A percentile compares a stretch with the other conserved stretches of the same genome.
Conservation (phyloP, 805 yeast species). For the Metschnikowia shivogae region DNA sequence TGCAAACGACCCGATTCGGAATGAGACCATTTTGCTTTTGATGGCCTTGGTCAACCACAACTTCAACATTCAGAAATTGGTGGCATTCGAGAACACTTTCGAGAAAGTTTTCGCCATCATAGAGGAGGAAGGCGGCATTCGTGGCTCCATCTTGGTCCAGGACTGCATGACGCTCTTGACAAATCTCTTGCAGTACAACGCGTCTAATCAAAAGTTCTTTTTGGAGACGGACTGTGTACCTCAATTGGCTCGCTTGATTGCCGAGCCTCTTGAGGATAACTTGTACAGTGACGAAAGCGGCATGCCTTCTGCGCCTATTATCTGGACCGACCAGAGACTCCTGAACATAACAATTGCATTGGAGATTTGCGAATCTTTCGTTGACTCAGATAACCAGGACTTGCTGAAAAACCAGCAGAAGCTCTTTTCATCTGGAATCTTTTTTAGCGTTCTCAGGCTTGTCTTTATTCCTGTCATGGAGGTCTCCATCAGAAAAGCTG, state of each 20-base stretch:
- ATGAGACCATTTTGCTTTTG: slow-evolving; percentile 79
- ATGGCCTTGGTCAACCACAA: slow-evolving; percentile 79
- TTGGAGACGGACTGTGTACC: slow-evolving; percentile 79
- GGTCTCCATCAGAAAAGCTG: slow-evolving; percentile 58
- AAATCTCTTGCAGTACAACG: slow-evolving; percentile 72
- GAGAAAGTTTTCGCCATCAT: slow-evolving; percentile 77
- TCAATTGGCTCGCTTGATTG: slow-evolving; percentile 56
- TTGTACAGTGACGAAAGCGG: slow-evolving; percentile 26
- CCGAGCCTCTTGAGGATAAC: slow-evolving; percentile 49
- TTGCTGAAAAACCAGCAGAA: slow-evolving; percentile 58
- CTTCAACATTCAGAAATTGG: slow-evolving; percentile 82
- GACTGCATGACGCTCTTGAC: slow-evolving; percentile 78
- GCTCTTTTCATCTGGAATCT: slow-evolving; percentile 56
- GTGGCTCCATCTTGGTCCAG: slow-evolving; percentile 86
- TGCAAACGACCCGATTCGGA: slow-evolving; percentile 74
- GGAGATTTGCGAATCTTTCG: slow-evolving; percentile 70
- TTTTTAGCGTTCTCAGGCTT: slow-evolving; percentile 61
- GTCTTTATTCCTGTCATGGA: slow-evolving; percentile 68
- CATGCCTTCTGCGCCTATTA: slow-evolving; percentile 33
- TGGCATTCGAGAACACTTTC: slow-evolving; percentile 91
- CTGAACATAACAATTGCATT: slow-evolving; percentile 63
- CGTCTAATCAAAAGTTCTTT: slow-evolving; percentile 85
- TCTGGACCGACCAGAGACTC: slow-evolving; percentile 75
- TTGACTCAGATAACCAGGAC: slow-evolving; percentile 64
- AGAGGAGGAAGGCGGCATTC: slow-evolving; percentile 80